Evolutionary conservation across 352 stramenopile genomes (phyloP).

Genomic region (Pilasporangium apinafurcum): DNA sequence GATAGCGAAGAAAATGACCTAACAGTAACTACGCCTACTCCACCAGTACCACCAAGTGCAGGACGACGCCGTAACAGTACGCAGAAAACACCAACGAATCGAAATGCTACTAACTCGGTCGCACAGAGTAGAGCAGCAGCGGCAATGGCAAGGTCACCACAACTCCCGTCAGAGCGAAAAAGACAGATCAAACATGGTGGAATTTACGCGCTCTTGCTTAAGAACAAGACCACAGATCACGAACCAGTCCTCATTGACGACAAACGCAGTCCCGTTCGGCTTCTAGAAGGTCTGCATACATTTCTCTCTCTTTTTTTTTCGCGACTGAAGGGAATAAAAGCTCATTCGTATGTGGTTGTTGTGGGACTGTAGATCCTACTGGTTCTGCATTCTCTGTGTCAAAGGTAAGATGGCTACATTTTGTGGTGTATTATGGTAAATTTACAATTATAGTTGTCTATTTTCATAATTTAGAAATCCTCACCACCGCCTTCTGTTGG

Average conservation of each 20-base stretch:
- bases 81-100: background rate
- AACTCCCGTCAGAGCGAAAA: constrained; percentile 18
- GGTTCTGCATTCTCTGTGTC: background rate
- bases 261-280: constrained; percentile 17
- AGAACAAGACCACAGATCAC: constrained; percentile 39
- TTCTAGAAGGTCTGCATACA: constrained; percentile 8
- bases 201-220: constrained; percentile 74
- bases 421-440: background rate
- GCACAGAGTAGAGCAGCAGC: background rate
- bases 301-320: background rate
- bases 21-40: constrained; percentile 9
- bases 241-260: constrained; percentile 55
- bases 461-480: constrained; percentile 1
- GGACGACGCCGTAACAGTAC: constrained; percentile 8
- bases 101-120: background rate
- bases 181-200: constrained; percentile 63
- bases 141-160: background rate
- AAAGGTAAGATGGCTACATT: background rate
- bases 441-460: background rate
- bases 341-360: background rate
- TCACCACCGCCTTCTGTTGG: constrained; percentile 26
- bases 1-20: constrained; percentile 6
- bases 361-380: no score
- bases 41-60: constrained; percentile 4
- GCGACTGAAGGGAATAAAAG: constrained; percentile 3